Base-by-base conservation (phyloP, 2,329 filamentous ascomycete species). In the Botrytis paeoniae region DNA sequence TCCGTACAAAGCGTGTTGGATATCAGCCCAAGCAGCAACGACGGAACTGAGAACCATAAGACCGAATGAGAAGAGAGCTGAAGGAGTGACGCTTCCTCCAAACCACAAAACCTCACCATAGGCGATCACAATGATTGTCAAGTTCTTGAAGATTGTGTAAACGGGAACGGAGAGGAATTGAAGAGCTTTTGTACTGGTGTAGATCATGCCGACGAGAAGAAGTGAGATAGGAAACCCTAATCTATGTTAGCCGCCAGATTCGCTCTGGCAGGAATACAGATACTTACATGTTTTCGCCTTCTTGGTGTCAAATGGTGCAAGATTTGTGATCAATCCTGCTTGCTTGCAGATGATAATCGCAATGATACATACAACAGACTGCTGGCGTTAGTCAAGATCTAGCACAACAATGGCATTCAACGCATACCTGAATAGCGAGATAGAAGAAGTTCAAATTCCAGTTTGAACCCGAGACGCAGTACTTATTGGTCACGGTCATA, bases 401-500 rank as follows among this genome's bases (percentile, higher is more conserved):
- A 73, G 73, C 60, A 37, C 61, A 32, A 32, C 10, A n/a, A 41
- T 12, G 25, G 12, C 22, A 6, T 25, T 14, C 57, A 35, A 59
- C 41, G 12, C 89, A 80, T 89, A 98, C 95, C 91, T 98, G 96
- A 75, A 98, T 88, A 75, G 90, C 92, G 74, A 99, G 89, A 79
- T 98, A 92, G 84, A 99, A 93, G 84, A 98, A 97, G 84, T 97
- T 97, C 80, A 99, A 85, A 84, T 99, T 99, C 89, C 97, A 99
- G 77, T 92, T 89, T 69, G 88, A 87, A 74, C 96, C 96, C 12
- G 94, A 98, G 64, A 99, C 89, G 75, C 98, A 95, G 83, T 97
- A 99, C 87, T 99, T 99, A 86, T 99, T 99, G 83, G 97, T 96
- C n/a, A 98, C 93, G 12, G 96, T 99, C 96, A 99, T 99, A 83